Evolutionary conservation across 1,284 basidiomycete species (phyloP).

Genomic region (Marasmius sp.): DNA sequence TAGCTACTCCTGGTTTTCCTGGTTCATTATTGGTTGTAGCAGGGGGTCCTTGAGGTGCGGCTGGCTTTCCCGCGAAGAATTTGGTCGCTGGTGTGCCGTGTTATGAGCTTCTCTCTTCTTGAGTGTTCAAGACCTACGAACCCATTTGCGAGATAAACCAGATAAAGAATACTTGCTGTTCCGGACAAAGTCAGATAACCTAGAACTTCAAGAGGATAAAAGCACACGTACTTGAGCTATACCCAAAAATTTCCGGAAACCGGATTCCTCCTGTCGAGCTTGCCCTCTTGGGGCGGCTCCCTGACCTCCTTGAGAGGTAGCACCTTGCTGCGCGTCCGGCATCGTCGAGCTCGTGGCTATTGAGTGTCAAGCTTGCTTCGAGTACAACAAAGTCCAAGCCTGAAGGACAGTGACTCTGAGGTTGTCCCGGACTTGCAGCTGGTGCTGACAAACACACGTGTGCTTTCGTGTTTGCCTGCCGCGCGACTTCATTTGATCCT

Average conservation of each 20-base stretch:
- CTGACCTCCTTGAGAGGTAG: slow-evolving; percentile 23
- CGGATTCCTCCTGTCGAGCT: slow-evolving; percentile 30
- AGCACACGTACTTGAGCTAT: slow-evolving; percentile 47
- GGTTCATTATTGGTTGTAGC: slow-evolving; percentile 20
- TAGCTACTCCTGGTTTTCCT: slow-evolving; percentile 26
- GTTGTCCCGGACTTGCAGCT: too few relatives aligned
- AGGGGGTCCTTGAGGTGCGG: slow-evolving; percentile 24
- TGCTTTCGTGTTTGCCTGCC: too few relatives aligned
- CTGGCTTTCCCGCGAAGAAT: slow-evolving; percentile 37
- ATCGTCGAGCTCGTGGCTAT: not conserved
- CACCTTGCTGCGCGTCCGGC: slow-evolving; percentile 10
- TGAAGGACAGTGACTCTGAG: too few relatives aligned
- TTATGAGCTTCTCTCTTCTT: slow-evolving; percentile 2
- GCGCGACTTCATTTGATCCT: too few relatives aligned
- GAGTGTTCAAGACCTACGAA: slow-evolving; percentile 29
- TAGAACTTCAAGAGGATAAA: not conserved
- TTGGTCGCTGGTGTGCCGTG: slow-evolving; percentile 37
- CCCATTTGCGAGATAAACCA: slow-evolving; percentile 65
- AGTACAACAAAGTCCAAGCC: too few relatives aligned
- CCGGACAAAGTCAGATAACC: not conserved
- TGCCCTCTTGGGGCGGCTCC: slow-evolving; percentile 16
- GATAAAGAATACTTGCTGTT: slow-evolving; percentile 65
- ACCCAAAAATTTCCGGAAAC: slow-evolving; percentile 33
- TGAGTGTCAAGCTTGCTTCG: too few relatives aligned
- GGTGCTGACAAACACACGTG: too few relatives aligned